phyloP scores from a whole-genome alignment of 2,329 filamentous ascomycete species.

The Pyrenophora tritici-repentis region DNA sequence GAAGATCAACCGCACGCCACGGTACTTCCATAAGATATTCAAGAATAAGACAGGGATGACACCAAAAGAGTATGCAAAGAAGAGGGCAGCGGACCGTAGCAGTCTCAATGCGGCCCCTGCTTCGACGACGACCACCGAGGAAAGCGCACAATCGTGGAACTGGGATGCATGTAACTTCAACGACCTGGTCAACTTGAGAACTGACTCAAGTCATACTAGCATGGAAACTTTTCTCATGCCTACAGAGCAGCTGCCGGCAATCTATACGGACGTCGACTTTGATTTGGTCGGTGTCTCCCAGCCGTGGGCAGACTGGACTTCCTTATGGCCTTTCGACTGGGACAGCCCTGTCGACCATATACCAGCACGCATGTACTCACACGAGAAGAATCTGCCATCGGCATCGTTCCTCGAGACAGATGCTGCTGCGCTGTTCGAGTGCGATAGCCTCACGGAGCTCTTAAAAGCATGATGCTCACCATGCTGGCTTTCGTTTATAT shows the following conservation, averaged over 20 bases:
- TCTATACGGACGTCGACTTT: conserved; percentile 21
- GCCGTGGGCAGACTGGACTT: conserved; percentile 10
- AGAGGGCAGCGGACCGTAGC: conserved; percentile 16
- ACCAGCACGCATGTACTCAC: background rate
- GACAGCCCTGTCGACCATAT: conserved; percentile 4
- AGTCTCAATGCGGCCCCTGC: conserved; percentile 9
- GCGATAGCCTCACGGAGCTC: background rate
- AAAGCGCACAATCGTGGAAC: conserved; percentile 14
- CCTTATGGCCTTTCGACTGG: background rate
- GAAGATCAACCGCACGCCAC: conserved; percentile 59
- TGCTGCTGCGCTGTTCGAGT: conserved; percentile 17
- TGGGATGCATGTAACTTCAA: conserved; percentile 33
- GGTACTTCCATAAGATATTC: conserved; percentile 65
- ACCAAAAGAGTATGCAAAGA: conserved; percentile 51
- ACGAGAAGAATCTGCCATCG: conserved; percentile 5
- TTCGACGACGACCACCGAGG: conserved; percentile 5
- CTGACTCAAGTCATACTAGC: conserved; percentile 15
- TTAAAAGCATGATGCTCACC: background rate
- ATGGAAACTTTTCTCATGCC: conserved; percentile 9
- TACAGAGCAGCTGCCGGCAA: conserved; percentile 12
- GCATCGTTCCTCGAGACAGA: conserved; percentile 26
- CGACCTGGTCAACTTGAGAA: conserved; percentile 32
- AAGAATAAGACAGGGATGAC: conserved; percentile 61
- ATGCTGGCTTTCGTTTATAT: background rate
- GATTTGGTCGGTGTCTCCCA: conserved; percentile 22